Conservation (phyloP, 129 eudicot genomes). For the Sambucus nigra region DNA sequence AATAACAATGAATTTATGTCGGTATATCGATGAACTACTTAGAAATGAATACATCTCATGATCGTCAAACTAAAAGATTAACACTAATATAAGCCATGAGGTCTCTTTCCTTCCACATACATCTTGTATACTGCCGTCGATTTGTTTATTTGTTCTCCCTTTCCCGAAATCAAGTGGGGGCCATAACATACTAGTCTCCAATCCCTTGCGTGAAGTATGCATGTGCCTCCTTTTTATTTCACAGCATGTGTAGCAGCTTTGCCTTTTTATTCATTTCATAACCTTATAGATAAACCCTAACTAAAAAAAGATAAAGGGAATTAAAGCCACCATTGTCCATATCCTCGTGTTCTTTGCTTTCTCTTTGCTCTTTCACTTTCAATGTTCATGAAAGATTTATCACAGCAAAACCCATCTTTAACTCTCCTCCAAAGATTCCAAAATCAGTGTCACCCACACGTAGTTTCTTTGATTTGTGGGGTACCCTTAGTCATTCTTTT, state of each 20-base stretch:
- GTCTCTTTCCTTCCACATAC: slow-evolving; percentile 5
- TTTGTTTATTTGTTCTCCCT: too few relatives aligned
- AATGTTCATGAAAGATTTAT: slow-evolving; percentile 7
- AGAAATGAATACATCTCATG: background rate
- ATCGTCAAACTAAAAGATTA: too few relatives aligned
- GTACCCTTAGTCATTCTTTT: slow-evolving; percentile 15
- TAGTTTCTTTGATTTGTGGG: slow-evolving; percentile 23
- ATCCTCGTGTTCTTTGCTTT: slow-evolving; percentile 20
- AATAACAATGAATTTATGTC: too few relatives aligned
- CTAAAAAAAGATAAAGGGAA: slow-evolving; percentile 20
- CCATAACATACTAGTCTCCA: slow-evolving; percentile 4
- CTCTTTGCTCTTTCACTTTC: slow-evolving; percentile 19
- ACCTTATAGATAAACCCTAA: slow-evolving; percentile 19
- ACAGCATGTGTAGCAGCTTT: slow-evolving; percentile 35
- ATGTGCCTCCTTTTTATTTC: slow-evolving; percentile 26
- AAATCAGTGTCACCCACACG: slow-evolving; percentile 21
- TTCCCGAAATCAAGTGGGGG: slow-evolving; percentile 20
- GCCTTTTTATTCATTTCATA: slow-evolving; percentile 19
- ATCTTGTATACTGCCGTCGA: too few relatives aligned
- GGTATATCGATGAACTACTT: too few relatives aligned
- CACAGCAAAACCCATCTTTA: slow-evolving; percentile 8
- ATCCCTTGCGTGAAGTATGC: slow-evolving; percentile 37
- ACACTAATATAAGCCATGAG: too few relatives aligned
- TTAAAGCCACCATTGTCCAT: slow-evolving; percentile 25
- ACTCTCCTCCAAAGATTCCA: slow-evolving; percentile 3